Conservation (phyloP, 192 early-diverging fungal species). For the Phlyctochytrium bullatum region DNA sequence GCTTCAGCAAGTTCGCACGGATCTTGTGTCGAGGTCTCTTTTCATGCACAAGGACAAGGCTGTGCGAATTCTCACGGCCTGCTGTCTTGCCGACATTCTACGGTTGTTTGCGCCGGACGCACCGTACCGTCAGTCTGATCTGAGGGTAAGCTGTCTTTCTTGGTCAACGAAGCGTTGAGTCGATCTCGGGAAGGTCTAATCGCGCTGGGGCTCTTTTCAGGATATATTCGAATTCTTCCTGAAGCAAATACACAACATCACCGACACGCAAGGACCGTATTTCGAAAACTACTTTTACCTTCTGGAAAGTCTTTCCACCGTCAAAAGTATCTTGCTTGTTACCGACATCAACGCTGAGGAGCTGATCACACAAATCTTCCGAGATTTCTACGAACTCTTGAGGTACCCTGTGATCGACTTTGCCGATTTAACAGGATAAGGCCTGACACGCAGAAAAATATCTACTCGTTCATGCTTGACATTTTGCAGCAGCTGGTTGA, state of each 20-base stretch:
- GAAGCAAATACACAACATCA: constrained; percentile 66
- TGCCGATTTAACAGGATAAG: constrained; percentile 23
- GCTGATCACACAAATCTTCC: constrained; percentile 70
- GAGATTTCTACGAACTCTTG: constrained; percentile 67
- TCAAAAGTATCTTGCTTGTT: constrained; percentile 78
- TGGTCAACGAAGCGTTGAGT: neutral
- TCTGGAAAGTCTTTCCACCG: constrained; percentile 82
- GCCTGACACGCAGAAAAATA: constrained; percentile 68
- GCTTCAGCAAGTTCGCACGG: constrained; percentile 59
- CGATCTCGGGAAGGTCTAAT: neutral
- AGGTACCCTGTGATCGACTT: constrained; percentile 31
- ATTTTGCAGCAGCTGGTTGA: constrained; percentile 81
- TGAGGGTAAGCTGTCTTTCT: constrained; percentile 56
- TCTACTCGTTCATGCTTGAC: constrained; percentile 75
- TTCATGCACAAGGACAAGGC: constrained; percentile 77
- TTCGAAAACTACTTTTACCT: constrained; percentile 78
- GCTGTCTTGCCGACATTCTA: constrained; percentile 90
- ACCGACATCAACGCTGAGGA: constrained; percentile 79
- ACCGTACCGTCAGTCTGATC: constrained; percentile 75
- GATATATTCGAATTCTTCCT: constrained; percentile 82
- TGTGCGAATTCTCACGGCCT: constrained; percentile 66
- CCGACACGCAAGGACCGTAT: constrained; percentile 58
- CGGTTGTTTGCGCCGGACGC: constrained; percentile 91
- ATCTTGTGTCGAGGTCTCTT: constrained; percentile 67
- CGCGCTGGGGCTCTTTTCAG: constrained; percentile 32